phyloP scores from a whole-genome alignment of 2,329 filamentous ascomycete genomes.

The Aspergillus calidoustus region DNA sequence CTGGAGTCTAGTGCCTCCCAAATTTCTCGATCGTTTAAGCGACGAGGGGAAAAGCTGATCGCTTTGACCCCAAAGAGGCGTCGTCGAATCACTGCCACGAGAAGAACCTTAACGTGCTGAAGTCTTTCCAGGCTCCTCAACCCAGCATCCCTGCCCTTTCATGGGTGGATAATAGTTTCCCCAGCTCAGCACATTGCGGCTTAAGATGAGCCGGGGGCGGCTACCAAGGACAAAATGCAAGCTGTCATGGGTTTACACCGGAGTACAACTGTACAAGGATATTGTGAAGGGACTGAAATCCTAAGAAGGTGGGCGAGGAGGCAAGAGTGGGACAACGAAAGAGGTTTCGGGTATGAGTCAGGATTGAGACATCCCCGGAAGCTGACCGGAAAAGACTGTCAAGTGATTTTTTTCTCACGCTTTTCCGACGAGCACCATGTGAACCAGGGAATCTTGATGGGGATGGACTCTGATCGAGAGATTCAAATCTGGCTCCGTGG shows the following conservation, averaged over 20 bases:
- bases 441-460: neutral
- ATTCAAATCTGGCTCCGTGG: neutral
- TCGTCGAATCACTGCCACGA: conserved; percentile 7
- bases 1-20: conserved; percentile 9
- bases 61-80: conserved; percentile 11
- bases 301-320: neutral
- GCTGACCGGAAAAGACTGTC: neutral
- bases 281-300: neutral
- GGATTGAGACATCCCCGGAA: neutral
- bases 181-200: neutral
- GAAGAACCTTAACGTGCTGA: neutral
- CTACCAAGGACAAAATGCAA: neutral
- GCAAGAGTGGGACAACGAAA: neutral
- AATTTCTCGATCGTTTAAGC: conserved; percentile 10
- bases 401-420: neutral
- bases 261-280: neutral
- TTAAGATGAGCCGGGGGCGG: neutral
- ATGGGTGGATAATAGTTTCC: neutral
- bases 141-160: neutral
- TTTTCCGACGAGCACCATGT: neutral
- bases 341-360: neutral
- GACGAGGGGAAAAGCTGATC: conserved; percentile 17
- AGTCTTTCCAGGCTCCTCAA: neutral
- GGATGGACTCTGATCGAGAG: neutral
- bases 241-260: neutral